These are phyloP conservation scores for Aphanocladium album DNA, from an alignment of 2,329 filamentous ascomycete genomes.

Conservation along the genomic window DNA sequence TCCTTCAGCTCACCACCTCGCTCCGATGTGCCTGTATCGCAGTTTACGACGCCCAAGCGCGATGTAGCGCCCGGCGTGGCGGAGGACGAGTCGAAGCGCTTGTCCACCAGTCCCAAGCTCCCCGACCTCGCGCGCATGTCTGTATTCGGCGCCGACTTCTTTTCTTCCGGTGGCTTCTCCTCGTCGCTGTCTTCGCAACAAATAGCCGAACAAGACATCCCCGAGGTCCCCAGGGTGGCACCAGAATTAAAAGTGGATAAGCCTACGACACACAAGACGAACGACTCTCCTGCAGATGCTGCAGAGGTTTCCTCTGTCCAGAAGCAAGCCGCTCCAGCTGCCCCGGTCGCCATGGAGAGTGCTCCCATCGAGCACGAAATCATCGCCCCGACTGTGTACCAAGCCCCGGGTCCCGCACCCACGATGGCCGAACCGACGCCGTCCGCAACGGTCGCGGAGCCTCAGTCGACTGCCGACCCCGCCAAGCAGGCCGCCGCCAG, in stretches of 20 bases:
- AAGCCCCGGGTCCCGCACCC: neutral
- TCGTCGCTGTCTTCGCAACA: constrained; percentile 15
- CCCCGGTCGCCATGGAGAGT: neutral
- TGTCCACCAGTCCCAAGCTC: constrained; percentile 52
- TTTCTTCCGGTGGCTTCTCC: constrained; percentile 26
- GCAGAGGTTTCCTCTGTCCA: neutral
- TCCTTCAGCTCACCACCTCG: neutral
- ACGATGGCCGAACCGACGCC: neutral
- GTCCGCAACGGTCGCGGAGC: neutral
- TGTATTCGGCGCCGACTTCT: constrained; percentile 55
- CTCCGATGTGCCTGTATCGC: neutral
- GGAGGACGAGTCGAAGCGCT: constrained; percentile 23
- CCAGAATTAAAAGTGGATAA: constrained; percentile 10
- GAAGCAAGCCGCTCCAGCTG: neutral
- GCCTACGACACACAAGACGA: neutral
- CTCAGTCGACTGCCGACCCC: neutral
- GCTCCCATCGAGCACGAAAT: neutral
- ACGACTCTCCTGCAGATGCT: neutral
- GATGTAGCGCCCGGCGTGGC: constrained; percentile 14
- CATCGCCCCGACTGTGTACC: neutral
- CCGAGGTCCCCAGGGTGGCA: constrained; percentile 9
- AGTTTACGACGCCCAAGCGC: neutral
- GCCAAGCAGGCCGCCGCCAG: neutral
- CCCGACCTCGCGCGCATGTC: constrained; percentile 56
- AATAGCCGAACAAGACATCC: constrained; percentile 4